Percentiles rank a stretch among this genome's conserved stretches.
phyloP scores from a whole-genome alignment of 2,329 filamentous ascomycete species.

The Aspergillus chevalieri region DNA sequence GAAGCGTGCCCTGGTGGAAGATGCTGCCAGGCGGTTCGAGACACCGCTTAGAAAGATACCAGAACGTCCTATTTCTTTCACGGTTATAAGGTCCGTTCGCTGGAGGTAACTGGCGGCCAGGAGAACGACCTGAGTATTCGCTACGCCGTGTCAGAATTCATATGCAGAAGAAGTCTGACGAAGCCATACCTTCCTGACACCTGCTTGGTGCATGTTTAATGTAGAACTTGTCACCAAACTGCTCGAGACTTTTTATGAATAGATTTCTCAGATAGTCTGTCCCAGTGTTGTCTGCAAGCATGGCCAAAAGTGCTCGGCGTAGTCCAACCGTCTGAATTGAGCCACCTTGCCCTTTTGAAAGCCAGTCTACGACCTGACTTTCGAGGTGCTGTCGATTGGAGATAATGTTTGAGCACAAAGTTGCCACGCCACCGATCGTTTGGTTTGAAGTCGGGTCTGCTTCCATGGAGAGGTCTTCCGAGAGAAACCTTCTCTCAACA shows the following conservation, averaged over 20 bases:
- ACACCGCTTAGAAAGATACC: conserved; percentile 68
- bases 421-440: conserved; percentile 53
- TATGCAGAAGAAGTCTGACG: background rate
- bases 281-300: conserved; percentile 50
- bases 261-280: conserved; percentile 39
- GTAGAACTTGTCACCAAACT: conserved; percentile 81
- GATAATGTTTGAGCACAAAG: conserved; percentile 49
- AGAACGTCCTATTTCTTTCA: conserved; percentile 65
- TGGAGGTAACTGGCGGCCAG: conserved; percentile 71
- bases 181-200: conserved; percentile 71
- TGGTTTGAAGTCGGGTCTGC: conserved; percentile 11
- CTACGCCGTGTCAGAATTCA: conserved; percentile 43
- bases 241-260: conserved; percentile 61
- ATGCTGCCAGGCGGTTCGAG: conserved; percentile 75
- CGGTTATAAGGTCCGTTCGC: conserved; percentile 57
- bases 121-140: conserved; percentile 71
- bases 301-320: conserved; percentile 59
- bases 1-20: conserved; percentile 68
- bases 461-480: conserved; percentile 10
- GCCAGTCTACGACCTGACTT: conserved; percentile 57
- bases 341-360: conserved; percentile 58
- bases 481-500: conserved; percentile 37
- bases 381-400: conserved; percentile 45
- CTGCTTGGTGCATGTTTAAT: conserved; percentile 78
- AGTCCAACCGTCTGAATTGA: conserved; percentile 61